Evolutionary conservation across 2,329 filamentous ascomycete genomes (phyloP), one percentile per base, ranked within the genome.

Genomic region (Pseudogymnoascus sp.): DNA sequence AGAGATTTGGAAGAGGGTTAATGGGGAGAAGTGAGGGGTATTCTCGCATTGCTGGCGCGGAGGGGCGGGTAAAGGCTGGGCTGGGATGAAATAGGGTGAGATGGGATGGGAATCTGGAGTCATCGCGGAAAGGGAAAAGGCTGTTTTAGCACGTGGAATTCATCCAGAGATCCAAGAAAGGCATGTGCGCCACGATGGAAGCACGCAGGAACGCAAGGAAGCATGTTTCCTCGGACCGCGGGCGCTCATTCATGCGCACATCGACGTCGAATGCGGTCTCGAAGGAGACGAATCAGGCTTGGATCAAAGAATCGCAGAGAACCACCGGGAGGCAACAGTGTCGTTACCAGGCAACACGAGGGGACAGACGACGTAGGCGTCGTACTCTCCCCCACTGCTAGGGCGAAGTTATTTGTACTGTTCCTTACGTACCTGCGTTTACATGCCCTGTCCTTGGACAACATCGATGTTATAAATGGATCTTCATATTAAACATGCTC

Each of bases 1-100:
- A 60, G 83, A 86, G 72, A 79, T 87, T 23, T 87, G 84, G 84
- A 81, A 80, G 73, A 80, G 78, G 69, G 83, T 87, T 70, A 86
- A 84, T 73, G 84, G 83, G 74, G 76, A 81, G 58, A 81, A 77
- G 69, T 52, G 26, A 41, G 45, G 31, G 33, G 26, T 33, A 61
- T 33, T 33, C 31, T 33, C 8, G 26, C 6, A 35, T 61, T 8
- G 31, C 26, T 23, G 41, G 8, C n/a, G 21, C 19, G 11, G 33
- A 41, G 33, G 5, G 16, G 31, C 14, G 31, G 58, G 31, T 19
- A 60, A 41, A 14, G 4, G 14, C 31, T 37, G 12, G 33, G 31
- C 16, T 11, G 33, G n/a, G n/a, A 8, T 39, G 37, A 39, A 33
- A 31, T 45, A 21, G 21, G 21, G 31, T 52, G 10, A n/a, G 14